These are phyloP conservation scores for Candida hispaniensis DNA, from an alignment of 805 yeast species.

Conservation along the genomic window DNA sequence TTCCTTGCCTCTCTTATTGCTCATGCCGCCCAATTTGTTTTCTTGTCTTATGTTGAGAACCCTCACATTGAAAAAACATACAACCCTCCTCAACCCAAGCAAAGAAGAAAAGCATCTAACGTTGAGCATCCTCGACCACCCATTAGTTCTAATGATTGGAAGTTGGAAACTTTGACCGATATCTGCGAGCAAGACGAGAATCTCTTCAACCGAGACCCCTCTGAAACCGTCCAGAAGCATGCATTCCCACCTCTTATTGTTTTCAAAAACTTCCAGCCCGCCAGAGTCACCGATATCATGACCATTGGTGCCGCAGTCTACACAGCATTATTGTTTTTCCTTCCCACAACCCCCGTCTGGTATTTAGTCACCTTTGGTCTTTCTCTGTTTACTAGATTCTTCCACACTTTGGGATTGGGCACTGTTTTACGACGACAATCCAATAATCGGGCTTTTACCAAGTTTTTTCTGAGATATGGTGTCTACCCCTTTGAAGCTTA, in stretches of 20 bases:
- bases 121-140: slow-evolving; percentile 9
- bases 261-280: slow-evolving; percentile 48
- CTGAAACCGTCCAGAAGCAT: slow-evolving; percentile 9
- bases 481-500: slow-evolving; percentile 54
- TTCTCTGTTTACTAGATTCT: slow-evolving; percentile 37
- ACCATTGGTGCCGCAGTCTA: slow-evolving; percentile 35
- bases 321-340: slow-evolving; percentile 32
- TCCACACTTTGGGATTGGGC: slow-evolving; percentile 43
- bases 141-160: slow-evolving; percentile 2
- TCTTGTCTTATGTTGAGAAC: slow-evolving; percentile 63
- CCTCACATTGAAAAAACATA: slow-evolving; percentile 79
- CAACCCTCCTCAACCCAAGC: slow-evolving; percentile 24
- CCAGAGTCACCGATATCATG: slow-evolving; percentile 52
- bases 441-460: slow-evolving; percentile 50
- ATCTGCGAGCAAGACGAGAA: slow-evolving; percentile 13
- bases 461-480: slow-evolving; percentile 52
- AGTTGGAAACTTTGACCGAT: neutral
- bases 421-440: slow-evolving; percentile 49
- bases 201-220: neutral
- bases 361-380: slow-evolving; percentile 30
- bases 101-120: slow-evolving; percentile 17
- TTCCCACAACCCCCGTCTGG: slow-evolving; percentile 26
- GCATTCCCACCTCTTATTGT: slow-evolving; percentile 37
- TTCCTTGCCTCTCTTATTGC: slow-evolving; percentile 61
- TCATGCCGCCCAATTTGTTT: slow-evolving; percentile 66